phyloP scores from a whole-genome alignment of 768 basidiomycete species.

The Boletus speciosus region DNA sequence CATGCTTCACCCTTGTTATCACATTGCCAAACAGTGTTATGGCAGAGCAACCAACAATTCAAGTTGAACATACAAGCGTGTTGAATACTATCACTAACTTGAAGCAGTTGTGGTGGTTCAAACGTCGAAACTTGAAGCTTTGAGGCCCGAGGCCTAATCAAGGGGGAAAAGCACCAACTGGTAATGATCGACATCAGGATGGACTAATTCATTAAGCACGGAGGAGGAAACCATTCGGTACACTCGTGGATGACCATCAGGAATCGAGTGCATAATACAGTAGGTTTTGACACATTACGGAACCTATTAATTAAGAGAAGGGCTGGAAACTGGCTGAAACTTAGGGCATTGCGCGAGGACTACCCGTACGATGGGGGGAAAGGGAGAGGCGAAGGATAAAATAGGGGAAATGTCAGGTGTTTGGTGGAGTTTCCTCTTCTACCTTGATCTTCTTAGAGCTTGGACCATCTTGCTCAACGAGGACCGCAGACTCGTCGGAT shows the following conservation, averaged over 20 bases:
- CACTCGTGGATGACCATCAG: conserved; percentile 1
- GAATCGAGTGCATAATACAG: conserved; percentile 15
- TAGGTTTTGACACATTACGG: not conserved
- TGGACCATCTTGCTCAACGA: conserved; percentile 19
- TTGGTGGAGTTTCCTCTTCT: conserved; percentile 12
- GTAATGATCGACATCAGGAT: no score
- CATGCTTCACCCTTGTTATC: not conserved
- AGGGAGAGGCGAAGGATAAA: not conserved
- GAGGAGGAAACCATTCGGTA: not conserved
- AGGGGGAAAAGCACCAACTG: not conserved
- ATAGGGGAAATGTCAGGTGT: not conserved
- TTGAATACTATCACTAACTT: no score
- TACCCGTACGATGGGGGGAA: conserved; percentile 1
- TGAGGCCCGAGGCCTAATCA: no score
- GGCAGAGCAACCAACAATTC: no score
- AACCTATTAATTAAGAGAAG: not conserved
- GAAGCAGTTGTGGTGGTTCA: not conserved
- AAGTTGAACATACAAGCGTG: not conserved
- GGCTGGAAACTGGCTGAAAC: not conserved
- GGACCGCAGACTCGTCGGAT: conserved; percentile 24
- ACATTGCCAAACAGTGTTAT: not conserved
- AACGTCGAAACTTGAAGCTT: not conserved
- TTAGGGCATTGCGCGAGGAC: not conserved
- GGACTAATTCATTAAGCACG: not conserved
- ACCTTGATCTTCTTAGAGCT: conserved; percentile 20